Evolutionary conservation across 495 filamentous ascomycete genomes (phyloP), one percentile per base, ranked within the genome.

Genomic region (Zalerion maritima): DNA sequence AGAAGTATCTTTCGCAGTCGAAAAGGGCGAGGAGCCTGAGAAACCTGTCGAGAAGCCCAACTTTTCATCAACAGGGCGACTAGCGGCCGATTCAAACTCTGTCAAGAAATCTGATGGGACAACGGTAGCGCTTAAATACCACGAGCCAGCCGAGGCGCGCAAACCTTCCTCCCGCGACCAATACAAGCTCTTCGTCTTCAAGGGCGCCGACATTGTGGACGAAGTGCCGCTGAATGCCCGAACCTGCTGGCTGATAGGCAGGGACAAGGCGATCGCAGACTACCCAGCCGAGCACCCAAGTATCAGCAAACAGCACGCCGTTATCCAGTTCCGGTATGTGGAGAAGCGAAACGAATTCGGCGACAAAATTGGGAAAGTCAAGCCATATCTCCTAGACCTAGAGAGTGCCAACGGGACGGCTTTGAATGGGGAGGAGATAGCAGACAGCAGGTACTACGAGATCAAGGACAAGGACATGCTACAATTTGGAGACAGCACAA

Each of bases 121-220:
- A 18, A 55, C 62, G 2, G 70, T 91, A 25, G 75, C 82, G 2
- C 61, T 99, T 13, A 96, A 96, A 60, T 96, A 99, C 58, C 75
- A 93, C 52, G 89, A 99, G 54, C 89, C 89, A 3, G 62, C 83
- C 12, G 89, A 96, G 56, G 79, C 85, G 13, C 81, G 89, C 32
- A 91, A 92, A 33, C 81, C 89, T 0, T 69, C 87, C 0, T 42
- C 75, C 0, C 75, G 75, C 26, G 71, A 83, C 39, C 58, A 69
- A 19, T 96, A 85, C 84, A 79, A 81, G 22, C 55, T 99, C 18
- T 99, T 92, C 46, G 70, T 93, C 11, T 99, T 99, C 69, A 94
- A 94, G 46, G 79, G 75, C 8, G 41, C 65, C 16, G 78, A 86
- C 29, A 57, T 89, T 5, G 43, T 94, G 18, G 78, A 87, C 33